Base-by-base conservation (phyloP, 805 yeast species). In the Pichia nanzhaoensis region DNA sequence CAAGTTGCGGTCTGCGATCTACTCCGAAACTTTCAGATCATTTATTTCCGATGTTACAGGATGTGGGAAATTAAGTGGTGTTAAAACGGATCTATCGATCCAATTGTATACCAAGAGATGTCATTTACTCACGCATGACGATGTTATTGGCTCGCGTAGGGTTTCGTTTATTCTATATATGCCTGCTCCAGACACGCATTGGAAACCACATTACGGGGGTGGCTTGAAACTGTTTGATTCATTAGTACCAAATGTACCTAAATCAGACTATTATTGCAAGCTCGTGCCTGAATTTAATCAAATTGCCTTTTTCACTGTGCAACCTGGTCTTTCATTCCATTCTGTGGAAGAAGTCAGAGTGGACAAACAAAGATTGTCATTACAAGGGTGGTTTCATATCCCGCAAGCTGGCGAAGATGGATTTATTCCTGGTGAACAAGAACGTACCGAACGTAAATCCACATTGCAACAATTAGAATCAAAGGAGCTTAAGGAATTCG, bases 331-430 rank as follows among this genome's bases (percentile, higher is more conserved):
- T 40, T 85, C 96, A 2, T 93, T 93, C 74, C 99, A 93, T 63
- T 99, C 95, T 56, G 99, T 93, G 12, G 98, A 95, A 66, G 99
- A 93, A 63, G 99, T 95, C 1, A 75, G 82, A 49, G 95, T 82
- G 1, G 95, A 90, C 58, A 86, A 83, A 59, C 95, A 89, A 51
- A 74, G 99, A 58, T 68, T 93, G 31, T 86, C 96, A 0, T 87
- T 93, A 49, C 96, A 93, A 58, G 99, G 99, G 1, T 95, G 99
- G 99, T 95, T 91, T 60, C 99, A 93, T 63, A 86, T 90, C 42
- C 99, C 99, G 3, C 98, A 93, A 61, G 68, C 68, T 10, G 97
- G 95, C 9, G 99, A 93, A 64, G 80, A 76, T 30, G 98, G 97
- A 0, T 91, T 64, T 57, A 74, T 80, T 17, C 78, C 77, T 32